These are phyloP conservation scores for Brasilioporus rufonigricans DNA, from an alignment of 768 basidiomycete species.

Conservation along the genomic window DNA sequence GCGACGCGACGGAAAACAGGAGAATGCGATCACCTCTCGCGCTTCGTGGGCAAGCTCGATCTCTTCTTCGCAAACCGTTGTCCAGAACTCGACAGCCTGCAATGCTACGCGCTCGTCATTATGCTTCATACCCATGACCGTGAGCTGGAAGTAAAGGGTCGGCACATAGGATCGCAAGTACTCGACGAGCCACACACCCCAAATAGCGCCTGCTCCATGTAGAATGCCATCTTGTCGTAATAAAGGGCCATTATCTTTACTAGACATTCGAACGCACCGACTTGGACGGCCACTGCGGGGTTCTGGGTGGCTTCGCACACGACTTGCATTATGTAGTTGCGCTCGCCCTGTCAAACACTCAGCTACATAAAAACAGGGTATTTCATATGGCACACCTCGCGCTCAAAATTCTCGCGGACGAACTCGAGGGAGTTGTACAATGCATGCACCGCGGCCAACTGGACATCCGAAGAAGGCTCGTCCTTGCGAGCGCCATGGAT, in stretches of 20 bases:
- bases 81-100: constrained; percentile 99
- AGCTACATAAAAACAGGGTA: background rate
- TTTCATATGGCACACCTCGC: constrained; percentile 64
- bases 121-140: constrained; percentile 97
- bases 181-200: constrained; percentile 60
- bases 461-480: constrained; percentile 87
- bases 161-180: constrained; percentile 5
- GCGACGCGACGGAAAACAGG: background rate
- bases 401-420: constrained; percentile 95
- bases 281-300: constrained; percentile 73
- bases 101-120: constrained; percentile 86
- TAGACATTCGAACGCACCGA: constrained; percentile 94
- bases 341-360: constrained; percentile 69
- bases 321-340: constrained; percentile 99
- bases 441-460: constrained; percentile 88
- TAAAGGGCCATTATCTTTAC: constrained; percentile 97
- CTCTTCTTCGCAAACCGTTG: constrained; percentile 97
- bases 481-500: constrained; percentile 98
- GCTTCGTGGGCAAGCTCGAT: constrained; percentile 89
- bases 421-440: constrained; percentile 96
- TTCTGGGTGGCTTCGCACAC: constrained; percentile 98
- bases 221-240: constrained; percentile 98
- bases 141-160: constrained; percentile 55
- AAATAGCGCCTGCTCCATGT: constrained; percentile 99
- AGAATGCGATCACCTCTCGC: constrained; percentile 62